phyloP scores from a whole-genome alignment of 208 protist genomes.

The Polymyxa betae region DNA sequence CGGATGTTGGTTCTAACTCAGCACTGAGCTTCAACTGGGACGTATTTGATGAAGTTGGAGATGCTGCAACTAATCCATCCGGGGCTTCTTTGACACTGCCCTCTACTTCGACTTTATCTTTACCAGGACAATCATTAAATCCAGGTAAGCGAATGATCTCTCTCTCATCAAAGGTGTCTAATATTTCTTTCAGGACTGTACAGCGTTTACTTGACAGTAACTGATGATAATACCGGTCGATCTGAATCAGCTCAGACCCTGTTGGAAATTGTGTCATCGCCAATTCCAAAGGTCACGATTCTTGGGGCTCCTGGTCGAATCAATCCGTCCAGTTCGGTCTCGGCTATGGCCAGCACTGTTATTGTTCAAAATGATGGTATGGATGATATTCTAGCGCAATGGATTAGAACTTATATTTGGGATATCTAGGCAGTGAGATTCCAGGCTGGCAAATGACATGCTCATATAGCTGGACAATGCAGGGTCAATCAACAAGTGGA shows the following conservation, averaged over 20 bases:
- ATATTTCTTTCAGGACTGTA: background rate
- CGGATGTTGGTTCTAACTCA: conserved; percentile 4
- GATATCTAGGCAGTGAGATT: background rate
- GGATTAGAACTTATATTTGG: too few relatives aligned
- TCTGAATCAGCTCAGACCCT: background rate
- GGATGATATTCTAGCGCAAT: too few relatives aligned
- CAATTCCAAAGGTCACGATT: conserved; percentile 45
- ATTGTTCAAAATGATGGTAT: background rate
- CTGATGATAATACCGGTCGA: background rate
- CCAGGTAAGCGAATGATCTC: background rate
- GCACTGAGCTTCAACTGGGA: background rate
- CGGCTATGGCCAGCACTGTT: background rate
- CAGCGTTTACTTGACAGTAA: conserved; percentile 24
- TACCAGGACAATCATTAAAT: background rate
- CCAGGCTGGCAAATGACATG: background rate
- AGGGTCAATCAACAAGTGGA: background rate
- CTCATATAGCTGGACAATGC: background rate
- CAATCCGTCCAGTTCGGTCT: conserved; percentile 11
- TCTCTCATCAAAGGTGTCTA: background rate
- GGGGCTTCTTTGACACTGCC: background rate
- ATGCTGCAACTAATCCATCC: background rate
- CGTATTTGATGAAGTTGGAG: background rate
- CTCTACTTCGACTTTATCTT: background rate
- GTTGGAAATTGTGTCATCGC: conserved; percentile 7
- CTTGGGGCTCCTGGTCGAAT: background rate